Evolutionary conservation across 1,139 yeast species (phyloP).

Genomic region (Debaryomycetaceae sp.): DNA sequence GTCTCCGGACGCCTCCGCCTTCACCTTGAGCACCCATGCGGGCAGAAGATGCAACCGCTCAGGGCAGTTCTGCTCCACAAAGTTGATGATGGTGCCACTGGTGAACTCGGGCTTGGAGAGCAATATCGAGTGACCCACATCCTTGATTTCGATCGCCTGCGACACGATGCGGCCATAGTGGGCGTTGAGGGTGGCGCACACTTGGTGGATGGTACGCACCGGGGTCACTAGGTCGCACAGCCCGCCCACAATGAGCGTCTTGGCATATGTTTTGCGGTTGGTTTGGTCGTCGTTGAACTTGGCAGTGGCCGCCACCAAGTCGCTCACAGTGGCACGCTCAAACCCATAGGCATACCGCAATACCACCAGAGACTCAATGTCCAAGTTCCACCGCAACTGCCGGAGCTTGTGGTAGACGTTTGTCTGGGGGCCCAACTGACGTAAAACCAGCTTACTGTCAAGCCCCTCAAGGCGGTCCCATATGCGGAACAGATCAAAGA

Average conservation of each 20-base stretch:
- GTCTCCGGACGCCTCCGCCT: constrained; percentile 60
- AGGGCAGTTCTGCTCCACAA: constrained; percentile 49
- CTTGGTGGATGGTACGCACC: constrained; percentile 22
- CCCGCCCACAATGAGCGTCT: constrained; percentile 56
- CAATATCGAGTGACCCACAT: constrained; percentile 65
- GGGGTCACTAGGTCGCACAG: constrained; percentile 56
- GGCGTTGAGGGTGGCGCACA: constrained; percentile 22
- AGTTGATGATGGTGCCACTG: constrained; percentile 60
- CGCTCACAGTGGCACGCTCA: constrained; percentile 36
- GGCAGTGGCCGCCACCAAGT: constrained; percentile 37
- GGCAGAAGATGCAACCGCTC: constrained; percentile 47
- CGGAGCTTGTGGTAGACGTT: constrained; percentile 43
- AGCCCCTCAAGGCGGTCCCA: constrained; percentile 64
- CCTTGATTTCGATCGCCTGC: constrained; percentile 35
- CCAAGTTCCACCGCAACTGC: constrained; percentile 71
- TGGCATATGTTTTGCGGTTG: constrained; percentile 30
- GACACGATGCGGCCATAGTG: constrained; percentile 28
- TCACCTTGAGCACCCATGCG: constrained; percentile 59
- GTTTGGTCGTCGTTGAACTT: constrained; percentile 31
- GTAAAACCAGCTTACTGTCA: constrained; percentile 49
- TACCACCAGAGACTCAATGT: constrained; percentile 52
- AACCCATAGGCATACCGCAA: constrained; percentile 52
- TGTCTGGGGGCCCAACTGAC: constrained; percentile 41
- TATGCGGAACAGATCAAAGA: constrained; percentile 53
- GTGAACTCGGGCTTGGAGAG: constrained; percentile 62